Evolutionary conservation across 805 yeast genomes (phyloP), one percentile per base, ranked within the genome.

Genomic region (Teunomyces lycoperdinae): DNA sequence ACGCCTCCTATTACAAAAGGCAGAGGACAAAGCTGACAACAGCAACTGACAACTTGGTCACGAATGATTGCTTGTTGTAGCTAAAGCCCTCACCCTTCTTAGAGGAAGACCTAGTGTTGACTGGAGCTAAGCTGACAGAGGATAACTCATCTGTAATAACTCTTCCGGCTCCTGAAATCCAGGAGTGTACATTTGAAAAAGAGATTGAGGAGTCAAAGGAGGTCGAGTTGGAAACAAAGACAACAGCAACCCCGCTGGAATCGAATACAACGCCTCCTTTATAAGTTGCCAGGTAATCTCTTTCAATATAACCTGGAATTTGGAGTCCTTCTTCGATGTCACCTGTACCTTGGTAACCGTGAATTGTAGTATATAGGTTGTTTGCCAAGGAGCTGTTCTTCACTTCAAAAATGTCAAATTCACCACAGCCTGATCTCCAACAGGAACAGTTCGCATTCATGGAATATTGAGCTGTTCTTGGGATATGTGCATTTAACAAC

Each of bases 361-460:
- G 94, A 62, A 86, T 68, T 6, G 91, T 84, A 14, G 89, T 74
- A 66, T 72, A 83, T 55, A 86, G 73, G 48, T 82, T 74, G 44
- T 64, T 64, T 24, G 78, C 63, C 53, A 80, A 79, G 11, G 89
- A 80, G 47, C 70, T 66, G 66, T 85, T 85, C 81, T 83, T 77
- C 35, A 81, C 83, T 68, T 86, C 92, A 61, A 85, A 85, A 55
- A 84, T 78, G 66, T 85, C 92, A 56, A 81, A 84, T 65, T 85
- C 90, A 62, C 91, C 90, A 66, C 90, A 84, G 9, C 91, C 92
- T 27, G 85, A 76, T 40, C 78, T 71, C 91, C 91, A 85, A 58
- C 89, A 83, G 5, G 89, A 84, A 64, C 90, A 85, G 60, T 80
- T 81, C 32, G 70, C 68, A 54, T 80, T 80, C 4, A 67, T 51